Conservation (phyloP, 306 rosid genomes). For the Ziziphus jujuba region DNA sequence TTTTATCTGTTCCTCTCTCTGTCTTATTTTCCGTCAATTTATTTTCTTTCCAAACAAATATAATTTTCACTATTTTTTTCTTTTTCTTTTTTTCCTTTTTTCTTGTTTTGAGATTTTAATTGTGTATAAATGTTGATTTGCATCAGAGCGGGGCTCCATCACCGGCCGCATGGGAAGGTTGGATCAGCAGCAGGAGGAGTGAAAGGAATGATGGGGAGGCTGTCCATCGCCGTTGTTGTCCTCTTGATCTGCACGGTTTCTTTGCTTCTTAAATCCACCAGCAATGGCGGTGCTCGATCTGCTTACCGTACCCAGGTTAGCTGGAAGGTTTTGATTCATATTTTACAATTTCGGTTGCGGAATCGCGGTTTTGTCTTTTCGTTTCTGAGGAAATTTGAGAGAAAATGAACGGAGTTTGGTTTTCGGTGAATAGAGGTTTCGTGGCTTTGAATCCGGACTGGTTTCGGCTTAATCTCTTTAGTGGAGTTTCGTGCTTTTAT, state of each 20-base stretch:
- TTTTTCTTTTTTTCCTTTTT: neutral
- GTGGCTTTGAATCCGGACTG: neutral
- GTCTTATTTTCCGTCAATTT: neutral
- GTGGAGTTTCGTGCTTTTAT: neutral
- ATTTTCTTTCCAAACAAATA: constrained; percentile 8
- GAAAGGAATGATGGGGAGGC: constrained; percentile 60
- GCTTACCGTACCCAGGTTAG: constrained; percentile 61
- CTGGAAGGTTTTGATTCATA: neutral
- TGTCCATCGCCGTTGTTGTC: constrained; percentile 58
- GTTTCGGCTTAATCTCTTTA: neutral
- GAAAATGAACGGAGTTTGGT: neutral
- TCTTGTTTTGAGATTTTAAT: neutral
- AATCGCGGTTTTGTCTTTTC: neutral
- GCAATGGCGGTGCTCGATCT: constrained; percentile 45
- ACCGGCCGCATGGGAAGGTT: constrained; percentile 53
- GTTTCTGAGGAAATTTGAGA: constrained; percentile 6
- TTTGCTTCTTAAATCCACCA: constrained; percentile 46
- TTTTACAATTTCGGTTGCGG: neutral
- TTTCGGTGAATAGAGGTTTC: neutral
- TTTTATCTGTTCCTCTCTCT: neutral
- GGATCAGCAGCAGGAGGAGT: constrained; percentile 47
- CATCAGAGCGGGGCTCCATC: constrained; percentile 62
- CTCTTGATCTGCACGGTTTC: constrained; percentile 80
- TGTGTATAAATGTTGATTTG: neutral
- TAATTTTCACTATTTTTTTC: neutral